These are phyloP conservation scores for Phytopythium mirpurense DNA, from an alignment of 352 stramenopile species.

Conservation along the genomic window DNA sequence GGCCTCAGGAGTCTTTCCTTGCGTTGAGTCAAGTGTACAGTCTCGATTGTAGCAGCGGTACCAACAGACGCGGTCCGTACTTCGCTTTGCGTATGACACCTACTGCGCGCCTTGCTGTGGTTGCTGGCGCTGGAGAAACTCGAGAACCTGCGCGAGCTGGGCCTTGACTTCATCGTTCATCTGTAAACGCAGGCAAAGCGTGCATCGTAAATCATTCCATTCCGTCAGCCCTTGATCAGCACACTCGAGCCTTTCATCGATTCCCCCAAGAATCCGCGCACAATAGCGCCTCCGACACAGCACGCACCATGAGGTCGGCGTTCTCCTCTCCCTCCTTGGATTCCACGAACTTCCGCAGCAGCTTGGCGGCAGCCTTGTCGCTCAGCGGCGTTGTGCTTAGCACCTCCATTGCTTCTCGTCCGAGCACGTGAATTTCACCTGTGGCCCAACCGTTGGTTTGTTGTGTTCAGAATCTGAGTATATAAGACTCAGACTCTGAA, in stretches of 20 bases:
- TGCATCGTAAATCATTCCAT: too few species aligned
- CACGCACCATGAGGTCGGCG: conserved; percentile 58
- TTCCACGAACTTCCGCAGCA: conserved; percentile 76
- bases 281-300: not conserved
- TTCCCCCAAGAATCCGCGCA: too few species aligned
- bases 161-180: conserved; percentile 76
- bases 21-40: too few species aligned
- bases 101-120: not conserved
- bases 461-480: too few species aligned
- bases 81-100: too few species aligned
- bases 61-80: too few species aligned
- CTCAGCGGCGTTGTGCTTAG: conserved; percentile 53
- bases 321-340: conserved; percentile 61
- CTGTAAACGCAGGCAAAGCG: too few species aligned
- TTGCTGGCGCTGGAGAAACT: conserved; percentile 52
- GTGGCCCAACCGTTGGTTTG: not conserved
- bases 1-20: too few species aligned
- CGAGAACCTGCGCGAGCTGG: conserved; percentile 71
- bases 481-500: not conserved
- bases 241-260: too few species aligned
- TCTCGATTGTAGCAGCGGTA: too few species aligned
- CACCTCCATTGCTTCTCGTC: conserved; percentile 47
- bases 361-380: conserved; percentile 58
- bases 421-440: not conserved
- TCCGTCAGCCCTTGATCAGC: too few species aligned